Conservation (phyloP, 345 rosid genomes). For the Hypericum perforatum region DNA sequence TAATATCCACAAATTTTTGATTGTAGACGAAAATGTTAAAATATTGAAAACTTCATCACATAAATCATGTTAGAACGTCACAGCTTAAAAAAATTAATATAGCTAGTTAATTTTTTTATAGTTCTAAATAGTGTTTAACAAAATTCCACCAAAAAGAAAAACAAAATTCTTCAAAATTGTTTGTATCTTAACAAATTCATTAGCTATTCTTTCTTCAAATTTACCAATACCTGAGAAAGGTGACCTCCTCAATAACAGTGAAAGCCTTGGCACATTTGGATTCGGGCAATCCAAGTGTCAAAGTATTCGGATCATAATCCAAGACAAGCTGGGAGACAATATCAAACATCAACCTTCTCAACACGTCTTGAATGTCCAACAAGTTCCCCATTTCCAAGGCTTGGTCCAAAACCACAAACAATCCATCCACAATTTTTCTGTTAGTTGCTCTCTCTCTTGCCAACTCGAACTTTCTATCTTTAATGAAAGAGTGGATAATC, state of each 20-base stretch:
- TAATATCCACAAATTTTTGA: no score
- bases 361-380: conserved; percentile 18
- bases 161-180: no score
- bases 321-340: not conserved
- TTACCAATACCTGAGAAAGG: no score
- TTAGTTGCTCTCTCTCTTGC: not conserved
- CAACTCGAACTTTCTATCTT: not conserved
- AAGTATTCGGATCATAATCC: conserved; percentile 8
- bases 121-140: no score
- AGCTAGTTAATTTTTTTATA: no score
- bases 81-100: no score
- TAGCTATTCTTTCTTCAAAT: no score
- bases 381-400: not conserved
- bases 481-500: not conserved
- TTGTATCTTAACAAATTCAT: no score
- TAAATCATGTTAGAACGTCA: no score
- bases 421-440: not conserved
- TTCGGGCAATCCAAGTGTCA: not conserved
- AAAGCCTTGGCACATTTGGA: not conserved
- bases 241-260: not conserved
- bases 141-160: no score
- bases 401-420: conserved; percentile 9
- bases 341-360: conserved; percentile 5
- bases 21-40: no score
- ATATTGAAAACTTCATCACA: no score